phyloP scores from a whole-genome alignment of 352 stramenopile species.

The Proteromonas lacertae region DNA sequence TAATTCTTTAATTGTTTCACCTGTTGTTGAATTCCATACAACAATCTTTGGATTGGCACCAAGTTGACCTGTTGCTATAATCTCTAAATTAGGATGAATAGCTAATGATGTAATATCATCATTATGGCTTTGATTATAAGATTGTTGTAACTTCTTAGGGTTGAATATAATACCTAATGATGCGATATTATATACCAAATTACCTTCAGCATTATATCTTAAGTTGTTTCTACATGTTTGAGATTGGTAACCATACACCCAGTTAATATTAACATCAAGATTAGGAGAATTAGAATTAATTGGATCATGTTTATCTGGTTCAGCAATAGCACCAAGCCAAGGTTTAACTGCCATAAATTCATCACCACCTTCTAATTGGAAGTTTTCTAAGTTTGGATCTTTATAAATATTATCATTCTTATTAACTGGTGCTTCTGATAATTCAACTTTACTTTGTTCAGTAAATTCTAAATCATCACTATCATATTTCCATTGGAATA shows the following conservation, averaged over 20 bases:
- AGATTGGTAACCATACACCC: slow-evolving; percentile 11
- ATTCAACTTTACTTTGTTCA: slow-evolving; percentile 1
- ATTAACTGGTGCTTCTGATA: background rate
- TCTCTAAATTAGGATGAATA: slow-evolving; percentile 21
- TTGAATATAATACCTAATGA: slow-evolving; percentile 14
- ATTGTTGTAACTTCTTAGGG: slow-evolving; percentile 6
- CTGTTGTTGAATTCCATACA: slow-evolving; percentile 8
- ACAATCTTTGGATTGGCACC: slow-evolving; percentile 11
- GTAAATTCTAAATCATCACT: background rate
- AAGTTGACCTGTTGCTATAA: slow-evolving; percentile 44
- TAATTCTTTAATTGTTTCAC: slow-evolving; percentile 6
- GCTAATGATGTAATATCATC: slow-evolving; percentile 35
- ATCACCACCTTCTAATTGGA: slow-evolving; percentile 19
- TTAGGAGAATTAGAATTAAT: background rate
- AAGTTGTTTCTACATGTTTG: slow-evolving; percentile 7
- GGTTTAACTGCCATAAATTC: slow-evolving; percentile 19
- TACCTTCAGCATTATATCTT: slow-evolving; percentile 7
- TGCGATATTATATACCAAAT: slow-evolving; percentile 37
- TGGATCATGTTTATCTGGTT: slow-evolving; percentile 5
- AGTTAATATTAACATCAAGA: slow-evolving; percentile 8
- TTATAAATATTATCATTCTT: background rate
- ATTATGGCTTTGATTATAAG: slow-evolving; percentile 20
- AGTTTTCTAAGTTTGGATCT: background rate
- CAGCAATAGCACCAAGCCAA: slow-evolving; percentile 19
- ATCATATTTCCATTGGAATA: slow-evolving; percentile 31